Base-by-base conservation (phyloP, 768 basidiomycete species). In the Termitomyces sp. region DNA sequence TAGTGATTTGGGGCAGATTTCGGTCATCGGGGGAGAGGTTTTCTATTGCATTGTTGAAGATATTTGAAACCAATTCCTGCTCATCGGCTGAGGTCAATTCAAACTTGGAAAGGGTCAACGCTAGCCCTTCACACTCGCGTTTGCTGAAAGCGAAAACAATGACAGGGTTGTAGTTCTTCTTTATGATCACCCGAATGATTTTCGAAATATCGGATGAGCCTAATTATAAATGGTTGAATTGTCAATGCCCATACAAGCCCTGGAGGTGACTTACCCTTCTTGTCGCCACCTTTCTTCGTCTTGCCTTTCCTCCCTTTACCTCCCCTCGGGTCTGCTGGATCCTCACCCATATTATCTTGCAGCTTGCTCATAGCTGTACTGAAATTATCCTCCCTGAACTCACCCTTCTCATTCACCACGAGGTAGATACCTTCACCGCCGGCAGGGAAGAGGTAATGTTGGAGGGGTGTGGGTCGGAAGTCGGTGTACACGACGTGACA, bases 401-500 rank as follows among this genome's bases (percentile, higher is more conserved):
- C 92, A 53, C 94, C 86, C 73, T 96, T 94, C 73, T 99, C 97
- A 64, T 99, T 98, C n/a, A 99, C 92, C 1, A 99, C 97, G 2
- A 99, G 76, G 68, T 94, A 97, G 41, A 99, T 98, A 9, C 97
- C 97, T 60, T 98, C 94, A 1, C 92, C 94, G 7, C 96, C 96
- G 3, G 89, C 85, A 1, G 97, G 97, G 74, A 98, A 99, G 52
- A 99, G 84, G 68, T 98, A 99, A 63, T 99, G 97, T 66, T 98
- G 97, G 7, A 99, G 74, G 1, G 97, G 97, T 1, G 97, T 99
- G 1, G 97, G 97, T 33, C 97, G 88, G 76, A 98, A 98, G 73
- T 99, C 94, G 56, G 97, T 99, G 70, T 98, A 99, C 38, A 99
- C 95, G 67, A 99, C 93, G 66, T 99, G 97, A 70, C 97, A 98